These are phyloP conservation scores for Arabis alpina DNA, from an alignment of 345 rosid genomes.

Conservation along the genomic window DNA sequence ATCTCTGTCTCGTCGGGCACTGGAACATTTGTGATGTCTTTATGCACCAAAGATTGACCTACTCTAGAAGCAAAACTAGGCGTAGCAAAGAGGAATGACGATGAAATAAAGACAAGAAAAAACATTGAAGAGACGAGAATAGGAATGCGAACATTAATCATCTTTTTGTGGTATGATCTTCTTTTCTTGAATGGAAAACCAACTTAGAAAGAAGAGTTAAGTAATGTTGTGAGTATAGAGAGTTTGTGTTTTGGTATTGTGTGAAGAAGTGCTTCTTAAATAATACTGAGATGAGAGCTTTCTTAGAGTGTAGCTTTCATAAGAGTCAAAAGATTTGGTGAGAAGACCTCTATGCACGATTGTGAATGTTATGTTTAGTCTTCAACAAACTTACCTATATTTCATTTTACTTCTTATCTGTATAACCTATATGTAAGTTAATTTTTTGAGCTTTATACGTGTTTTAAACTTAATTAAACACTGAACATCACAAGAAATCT, in stretches of 20 bases:
- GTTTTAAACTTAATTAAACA: neutral
- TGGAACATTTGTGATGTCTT: constrained; percentile 24
- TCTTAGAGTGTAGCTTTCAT: neutral
- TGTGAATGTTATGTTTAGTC: constrained; percentile 28
- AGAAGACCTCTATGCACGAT: constrained; percentile 28
- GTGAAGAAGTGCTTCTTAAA: constrained; percentile 24
- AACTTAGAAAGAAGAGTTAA: constrained; percentile 13
- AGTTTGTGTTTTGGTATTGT: constrained; percentile 21
- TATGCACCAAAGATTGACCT: constrained; percentile 26
- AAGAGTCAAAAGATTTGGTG: constrained; percentile 33
- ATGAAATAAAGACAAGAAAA: constrained; percentile 19
- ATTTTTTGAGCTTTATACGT: neutral
- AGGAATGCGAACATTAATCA: constrained; percentile 28
- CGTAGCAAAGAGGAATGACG: constrained; percentile 21
- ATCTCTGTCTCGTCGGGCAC: neutral
- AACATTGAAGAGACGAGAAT: constrained; percentile 15
- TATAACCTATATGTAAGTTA: neutral
- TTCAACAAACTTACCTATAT: constrained; percentile 39
- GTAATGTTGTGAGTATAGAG: constrained; percentile 5
- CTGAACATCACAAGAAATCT: constrained; percentile 2
- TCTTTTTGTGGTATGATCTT: constrained; percentile 9
- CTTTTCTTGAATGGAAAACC: neutral
- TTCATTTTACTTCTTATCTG: constrained; percentile 14
- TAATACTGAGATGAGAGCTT: constrained; percentile 17
- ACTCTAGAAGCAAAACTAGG: constrained; percentile 34